Evolutionary conservation across 202 grass and related monocot genomes (phyloP).

Genomic region (Bolboschoenoplectus hybrid): DNA sequence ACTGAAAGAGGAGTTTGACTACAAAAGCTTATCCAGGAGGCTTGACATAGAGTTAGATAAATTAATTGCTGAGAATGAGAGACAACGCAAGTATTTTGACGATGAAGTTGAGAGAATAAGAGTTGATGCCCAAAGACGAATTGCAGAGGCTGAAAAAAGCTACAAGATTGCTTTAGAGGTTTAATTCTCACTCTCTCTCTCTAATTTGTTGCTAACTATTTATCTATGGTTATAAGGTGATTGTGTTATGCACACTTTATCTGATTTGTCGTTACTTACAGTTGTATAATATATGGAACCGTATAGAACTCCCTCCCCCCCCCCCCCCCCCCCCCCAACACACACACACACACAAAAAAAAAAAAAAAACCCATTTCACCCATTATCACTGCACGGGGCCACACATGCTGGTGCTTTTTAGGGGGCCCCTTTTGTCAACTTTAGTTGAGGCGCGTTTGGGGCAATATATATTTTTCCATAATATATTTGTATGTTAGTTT

Average conservation of each 20-base stretch:
- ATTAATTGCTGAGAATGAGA: constrained; percentile 95
- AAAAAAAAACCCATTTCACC: too few species aligned
- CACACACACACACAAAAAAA: too few species aligned
- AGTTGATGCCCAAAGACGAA: constrained; percentile 69
- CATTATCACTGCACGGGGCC: too few species aligned
- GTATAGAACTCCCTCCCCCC: too few species aligned
- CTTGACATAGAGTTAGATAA: constrained; percentile 97
- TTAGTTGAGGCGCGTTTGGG: too few species aligned
- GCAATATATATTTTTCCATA: too few species aligned
- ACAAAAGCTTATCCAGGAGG: constrained; percentile 97
- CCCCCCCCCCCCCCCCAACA: too few species aligned
- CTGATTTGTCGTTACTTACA: neutral
- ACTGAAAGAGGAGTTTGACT: constrained; percentile 99
- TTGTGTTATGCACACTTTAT: constrained; percentile 24
- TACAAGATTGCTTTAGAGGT: constrained; percentile 80
- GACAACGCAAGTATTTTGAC: constrained; percentile 86
- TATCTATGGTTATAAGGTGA: neutral
- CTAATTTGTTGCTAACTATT: neutral
- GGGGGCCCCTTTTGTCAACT: too few species aligned
- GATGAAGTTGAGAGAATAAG: constrained; percentile 93
- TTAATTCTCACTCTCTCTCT: constrained; percentile 41
- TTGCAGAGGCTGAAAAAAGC: constrained; percentile 76
- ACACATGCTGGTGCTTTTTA: too few species aligned
- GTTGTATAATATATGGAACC: too few species aligned
- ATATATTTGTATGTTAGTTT: neutral